Evolutionary conservation across 2,329 filamentous ascomycete genomes (phyloP), one percentile per base, ranked within the genome.

Genomic region (Cladosporium sp.): DNA sequence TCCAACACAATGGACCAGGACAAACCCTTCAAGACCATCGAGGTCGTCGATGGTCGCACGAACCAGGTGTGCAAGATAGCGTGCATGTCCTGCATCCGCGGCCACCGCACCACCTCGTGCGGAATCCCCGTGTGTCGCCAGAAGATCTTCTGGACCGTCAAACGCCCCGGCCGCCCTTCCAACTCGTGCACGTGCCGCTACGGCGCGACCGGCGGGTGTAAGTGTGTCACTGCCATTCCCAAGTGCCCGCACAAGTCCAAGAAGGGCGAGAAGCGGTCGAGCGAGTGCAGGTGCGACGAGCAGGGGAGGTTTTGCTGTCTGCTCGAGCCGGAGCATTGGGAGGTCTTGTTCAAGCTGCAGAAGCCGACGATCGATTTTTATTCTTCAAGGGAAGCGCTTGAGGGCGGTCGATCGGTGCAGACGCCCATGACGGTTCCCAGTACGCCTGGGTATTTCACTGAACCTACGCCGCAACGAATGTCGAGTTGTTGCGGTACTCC

Each of bases 131-230:
- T 65, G 15, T 67, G 64, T 47, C 63, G 64, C 38, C 58, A 53
- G 38, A 66, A 67, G 53, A 53, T 66, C 29, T 65, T 67, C 56
- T 67, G 64, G 64, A 67, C 64, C 3, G 63, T 67, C 37, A 67
- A 67, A 52, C 56, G 64, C 42, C 64, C 64, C 19, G 64, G 64
- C 4, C 56, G 64, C 34, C 64, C 64, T 15, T 63, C 63, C 5
- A 66, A 64, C 45, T 63, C 63, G 15, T 67, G 64, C 50, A 64
- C 61, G 40, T 67, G 64, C 54, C 60, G 59, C 18, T 65, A 64
- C 53, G 60, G 59, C 18, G 54, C 58, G 29, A 60, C 59, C 7
- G 63, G 64, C 13, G 61, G 61, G 15, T 67, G 64, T 53, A 64
- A 64, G 53, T 67, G 64, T 52, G 64, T 64, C 7, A 61, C 64